A percentile compares a stretch with the other conserved stretches of the same genome.
These are phyloP conservation scores for Citrus mangshanensis DNA, from an alignment of 345 rosid genomes.

Conservation along the genomic window DNA sequence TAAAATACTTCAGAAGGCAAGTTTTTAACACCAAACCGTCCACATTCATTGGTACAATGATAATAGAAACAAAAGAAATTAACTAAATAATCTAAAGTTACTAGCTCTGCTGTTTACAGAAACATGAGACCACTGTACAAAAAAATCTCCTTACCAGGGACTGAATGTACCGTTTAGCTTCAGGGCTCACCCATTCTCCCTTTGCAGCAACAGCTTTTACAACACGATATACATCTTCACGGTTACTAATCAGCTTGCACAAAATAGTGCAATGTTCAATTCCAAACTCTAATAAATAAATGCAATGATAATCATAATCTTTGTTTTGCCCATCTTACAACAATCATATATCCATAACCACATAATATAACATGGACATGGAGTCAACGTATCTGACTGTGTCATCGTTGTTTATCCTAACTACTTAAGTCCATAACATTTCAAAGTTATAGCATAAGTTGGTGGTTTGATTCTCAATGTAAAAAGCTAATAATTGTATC, in stretches of 20 bases:
- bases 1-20: background rate
- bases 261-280: constrained; percentile 24
- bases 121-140: constrained; percentile 6
- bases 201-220: constrained; percentile 61
- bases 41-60: background rate
- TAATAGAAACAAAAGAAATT: background rate
- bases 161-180: constrained; percentile 57
- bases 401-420: background rate
- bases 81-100: background rate
- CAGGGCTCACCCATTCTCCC: constrained; percentile 54
- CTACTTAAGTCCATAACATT: background rate
- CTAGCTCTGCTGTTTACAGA: background rate
- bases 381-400: background rate
- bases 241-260: constrained; percentile 61
- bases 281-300: constrained; percentile 10
- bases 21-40: background rate
- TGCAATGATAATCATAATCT: background rate
- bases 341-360: background rate
- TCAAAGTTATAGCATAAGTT: background rate
- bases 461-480: background rate
- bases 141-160: constrained; percentile 68
- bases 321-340: background rate
- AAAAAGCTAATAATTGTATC: background rate
- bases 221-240: constrained; percentile 78
- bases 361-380: background rate